Base-by-base conservation (phyloP, 331 rosid genomes). In the Prunus yedoensis region DNA sequence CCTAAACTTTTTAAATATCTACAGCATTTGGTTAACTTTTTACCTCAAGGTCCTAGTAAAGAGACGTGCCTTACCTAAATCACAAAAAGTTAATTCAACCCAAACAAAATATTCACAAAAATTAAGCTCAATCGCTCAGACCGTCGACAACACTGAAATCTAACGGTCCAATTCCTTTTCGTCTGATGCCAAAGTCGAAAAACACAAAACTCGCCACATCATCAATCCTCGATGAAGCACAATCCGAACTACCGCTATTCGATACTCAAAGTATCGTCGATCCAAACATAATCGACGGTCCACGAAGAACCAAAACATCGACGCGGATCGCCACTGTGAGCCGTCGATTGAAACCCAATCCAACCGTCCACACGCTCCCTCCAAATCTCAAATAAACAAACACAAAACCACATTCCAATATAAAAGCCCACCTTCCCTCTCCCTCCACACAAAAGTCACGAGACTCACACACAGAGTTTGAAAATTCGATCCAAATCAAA, bases 311-410 rank as follows among this genome's bases (percentile, higher is more conserved):
- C 43, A 17, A 23, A 62, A 21, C 0, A 15, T 50, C 11, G 70
- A 4, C 77, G 41, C 61, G 68, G 84, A 77, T 73, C 2, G 8
- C 25, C 0, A 5, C 3, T 9, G 2, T 17, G 8, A 25, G 20
- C 77, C 68, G 71, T 83, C 50, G 67, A 56, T 77, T 1, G 16
- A 0, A 35, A 0, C 4, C 13, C 6, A 70, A 74, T 70, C 80
- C 30, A 41, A 77, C 80, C 3, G 52, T 5, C 65, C 2, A 41
- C 32, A 43, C 16, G 10, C 3, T n/a, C 70, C 14, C 59, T 30
- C 62, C 10, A 52, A 73, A 78, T 62, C 70, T 25, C 11, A 4
- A 6, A 4, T 35, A 13, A 68, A 54, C 57, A 70, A 51, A 70
- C 74, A 70, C 62, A 69, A 28, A 4, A 52, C 25, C 43, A 38